These are phyloP conservation scores for Penicillium waksmanii DNA, from an alignment of 495 filamentous ascomycete species.

Conservation along the genomic window DNA sequence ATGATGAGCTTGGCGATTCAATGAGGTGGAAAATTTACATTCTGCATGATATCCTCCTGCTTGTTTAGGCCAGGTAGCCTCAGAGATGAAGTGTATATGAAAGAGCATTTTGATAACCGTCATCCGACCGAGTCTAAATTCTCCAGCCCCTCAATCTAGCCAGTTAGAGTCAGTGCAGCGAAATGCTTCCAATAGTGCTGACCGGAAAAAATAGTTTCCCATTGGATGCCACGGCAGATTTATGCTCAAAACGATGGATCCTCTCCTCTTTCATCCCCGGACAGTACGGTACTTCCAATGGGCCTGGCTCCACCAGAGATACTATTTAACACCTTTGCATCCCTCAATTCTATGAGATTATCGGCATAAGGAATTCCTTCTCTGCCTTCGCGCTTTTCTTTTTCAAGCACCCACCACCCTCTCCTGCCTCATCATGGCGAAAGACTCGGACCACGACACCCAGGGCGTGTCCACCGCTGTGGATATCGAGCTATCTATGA, in stretches of 20 bases:
- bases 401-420: too few species aligned
- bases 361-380: not conserved
- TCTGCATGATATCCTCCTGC: too few species aligned
- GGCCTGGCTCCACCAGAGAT: not conserved
- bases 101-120: not conserved
- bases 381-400: not conserved
- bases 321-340: too few species aligned
- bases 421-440: slow-evolving; percentile 15
- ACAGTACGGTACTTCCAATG: too few species aligned
- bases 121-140: not conserved
- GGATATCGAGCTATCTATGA: slow-evolving; percentile 26
- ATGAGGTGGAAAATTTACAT: too few species aligned
- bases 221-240: not conserved
- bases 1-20: too few species aligned
- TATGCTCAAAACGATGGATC: not conserved
- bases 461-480: slow-evolving; percentile 2
- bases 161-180: not conserved
- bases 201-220: not conserved
- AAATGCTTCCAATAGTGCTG: not conserved
- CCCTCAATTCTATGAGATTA: not conserved
- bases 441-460: slow-evolving; percentile 11
- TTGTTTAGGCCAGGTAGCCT: too few species aligned
- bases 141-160: not conserved
- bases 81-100: too few species aligned
- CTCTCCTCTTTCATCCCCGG: too few species aligned